Conservation (phyloP, 768 basidiomycete species). For the Boletus reticulatus region DNA sequence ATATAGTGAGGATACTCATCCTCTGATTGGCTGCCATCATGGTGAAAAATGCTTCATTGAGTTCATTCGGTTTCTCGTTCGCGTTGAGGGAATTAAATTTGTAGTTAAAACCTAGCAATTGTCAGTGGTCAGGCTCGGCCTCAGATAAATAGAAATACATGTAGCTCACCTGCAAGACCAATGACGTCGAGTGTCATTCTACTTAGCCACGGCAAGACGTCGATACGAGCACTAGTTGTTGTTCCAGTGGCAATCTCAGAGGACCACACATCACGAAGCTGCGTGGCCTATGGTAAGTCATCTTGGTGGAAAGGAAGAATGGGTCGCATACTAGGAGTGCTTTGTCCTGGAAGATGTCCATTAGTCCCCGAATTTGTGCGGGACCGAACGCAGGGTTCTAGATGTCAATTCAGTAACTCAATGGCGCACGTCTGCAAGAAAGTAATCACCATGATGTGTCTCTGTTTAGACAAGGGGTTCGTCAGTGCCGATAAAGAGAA, state of each 20-base stretch:
- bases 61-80: slow-evolving; percentile 27
- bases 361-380: slow-evolving; percentile 56
- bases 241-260: slow-evolving; percentile 28
- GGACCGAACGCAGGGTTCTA: slow-evolving; percentile 69
- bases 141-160: too few species aligned
- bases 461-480: neutral
- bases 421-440: neutral
- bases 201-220: slow-evolving; percentile 33
- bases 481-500: neutral
- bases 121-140: too few species aligned
- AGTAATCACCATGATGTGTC: slow-evolving; percentile 33
- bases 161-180: slow-evolving; percentile 35
- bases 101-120: slow-evolving; percentile 34
- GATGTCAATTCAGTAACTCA: neutral
- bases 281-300: neutral
- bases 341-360: slow-evolving; percentile 56
- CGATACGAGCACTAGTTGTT: slow-evolving; percentile 16
- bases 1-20: slow-evolving; percentile 23
- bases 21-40: slow-evolving; percentile 11
- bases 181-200: slow-evolving; percentile 39
- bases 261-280: slow-evolving; percentile 47
- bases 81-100: slow-evolving; percentile 31
- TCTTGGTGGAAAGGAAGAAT: neutral
- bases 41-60: slow-evolving; percentile 33
- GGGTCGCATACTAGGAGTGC: slow-evolving; percentile 41